Conservation (phyloP, 1,284 basidiomycete genomes). For the Ceratobasidium sp. region DNA sequence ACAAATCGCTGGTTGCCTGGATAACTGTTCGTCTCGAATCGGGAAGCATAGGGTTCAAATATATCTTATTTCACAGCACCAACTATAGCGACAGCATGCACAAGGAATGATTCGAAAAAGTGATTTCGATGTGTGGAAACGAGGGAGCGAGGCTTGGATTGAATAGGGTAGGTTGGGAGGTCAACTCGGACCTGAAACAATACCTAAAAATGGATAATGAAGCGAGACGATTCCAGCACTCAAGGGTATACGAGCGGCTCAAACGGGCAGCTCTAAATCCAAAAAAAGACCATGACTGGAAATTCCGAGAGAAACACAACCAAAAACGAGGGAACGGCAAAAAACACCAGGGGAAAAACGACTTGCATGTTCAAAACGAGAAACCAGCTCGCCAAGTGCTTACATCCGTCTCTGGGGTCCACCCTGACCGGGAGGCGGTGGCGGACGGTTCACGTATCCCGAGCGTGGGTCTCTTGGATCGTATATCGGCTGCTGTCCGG, state of each 20-base stretch:
- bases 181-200: not conserved
- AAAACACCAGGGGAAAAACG: constrained; percentile 17
- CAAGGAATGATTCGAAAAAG: constrained; percentile 26
- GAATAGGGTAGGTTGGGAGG: not conserved
- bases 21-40: not conserved
- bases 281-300: constrained; percentile 24
- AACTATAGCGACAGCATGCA: constrained; percentile 30
- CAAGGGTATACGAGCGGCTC: constrained; percentile 22
- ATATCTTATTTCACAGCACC: constrained; percentile 39
- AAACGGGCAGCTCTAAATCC: constrained; percentile 2
- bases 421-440: constrained; percentile 17
- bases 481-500: constrained; percentile 8
- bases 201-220: not conserved
- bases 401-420: constrained; percentile 37
- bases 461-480: constrained; percentile 38
- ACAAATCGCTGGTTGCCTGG: not conserved
- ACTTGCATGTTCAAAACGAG: not conserved
- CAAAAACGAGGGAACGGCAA: constrained; percentile 18
- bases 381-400: constrained; percentile 15
- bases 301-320: constrained; percentile 12
- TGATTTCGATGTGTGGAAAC: not conserved
- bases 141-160: not conserved
- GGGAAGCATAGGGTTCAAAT: constrained; percentile 3
- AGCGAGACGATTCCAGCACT: not conserved
- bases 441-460: constrained; percentile 31